Percentiles rank a stretch among this genome's conserved stretches.
phyloP scores from a whole-genome alignment of 768 basidiomycete genomes.

The Phaffia australis region DNA sequence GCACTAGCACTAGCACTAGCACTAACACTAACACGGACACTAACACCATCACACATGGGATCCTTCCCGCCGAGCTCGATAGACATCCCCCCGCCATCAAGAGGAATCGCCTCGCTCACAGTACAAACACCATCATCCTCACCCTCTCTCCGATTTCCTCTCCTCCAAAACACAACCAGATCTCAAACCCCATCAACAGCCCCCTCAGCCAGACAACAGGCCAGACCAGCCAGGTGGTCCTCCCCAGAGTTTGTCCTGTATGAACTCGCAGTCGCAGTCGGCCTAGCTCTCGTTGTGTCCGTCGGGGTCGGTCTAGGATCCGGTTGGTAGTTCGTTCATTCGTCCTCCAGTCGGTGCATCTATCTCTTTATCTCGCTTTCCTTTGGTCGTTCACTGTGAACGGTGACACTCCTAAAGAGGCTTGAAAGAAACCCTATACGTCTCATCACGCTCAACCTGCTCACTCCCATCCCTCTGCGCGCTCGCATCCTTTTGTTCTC shows the following conservation, averaged over 20 bases:
- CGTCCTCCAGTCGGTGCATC: background rate
- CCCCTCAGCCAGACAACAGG: background rate
- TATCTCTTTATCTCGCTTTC: background rate
- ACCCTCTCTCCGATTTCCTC: background rate
- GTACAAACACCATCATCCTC: slow-evolving; percentile 19
- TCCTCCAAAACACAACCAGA: background rate
- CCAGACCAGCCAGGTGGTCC: slow-evolving; percentile 48
- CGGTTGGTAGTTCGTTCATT: background rate
- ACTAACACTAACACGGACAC: too few species aligned
- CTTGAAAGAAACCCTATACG: slow-evolving; percentile 2
- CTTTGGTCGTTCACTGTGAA: slow-evolving; percentile 48
- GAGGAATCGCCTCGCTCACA: slow-evolving; percentile 17
- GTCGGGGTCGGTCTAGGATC: slow-evolving; percentile 66
- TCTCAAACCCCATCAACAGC: background rate
- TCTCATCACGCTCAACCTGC: background rate
- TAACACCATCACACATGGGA: too few species aligned
- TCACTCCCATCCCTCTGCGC: background rate
- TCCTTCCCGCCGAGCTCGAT: too few species aligned
- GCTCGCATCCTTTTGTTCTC: background rate
- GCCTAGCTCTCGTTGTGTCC: slow-evolving; percentile 65
- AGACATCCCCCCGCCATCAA: background rate
- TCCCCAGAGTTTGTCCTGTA: slow-evolving; percentile 74
- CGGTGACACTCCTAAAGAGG: slow-evolving; percentile 43
- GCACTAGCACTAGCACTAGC: too few species aligned
- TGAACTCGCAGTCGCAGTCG: slow-evolving; percentile 49